Base-by-base conservation (phyloP, 2,329 filamentous ascomycete species). In the Diaporthe capsici region DNA sequence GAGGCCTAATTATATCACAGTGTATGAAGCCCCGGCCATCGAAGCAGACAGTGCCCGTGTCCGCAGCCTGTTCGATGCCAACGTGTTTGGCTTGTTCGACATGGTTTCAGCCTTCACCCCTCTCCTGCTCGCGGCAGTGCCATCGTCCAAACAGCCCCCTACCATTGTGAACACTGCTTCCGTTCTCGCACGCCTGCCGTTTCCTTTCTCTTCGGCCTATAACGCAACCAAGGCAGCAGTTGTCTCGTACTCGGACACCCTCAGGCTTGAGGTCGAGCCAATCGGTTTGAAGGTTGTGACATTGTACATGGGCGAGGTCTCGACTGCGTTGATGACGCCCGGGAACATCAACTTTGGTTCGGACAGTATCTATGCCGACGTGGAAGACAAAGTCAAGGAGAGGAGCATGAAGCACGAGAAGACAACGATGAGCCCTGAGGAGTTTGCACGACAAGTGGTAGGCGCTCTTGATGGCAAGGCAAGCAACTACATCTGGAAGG, bases 51-150 rank as follows among this genome's bases (percentile, higher is more conserved):
- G 31, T 15, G 34, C 20, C 7, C 72, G 53, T 4, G 61, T 74
- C 47, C 60, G 61, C 13, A 37, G 47, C 28, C 28, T 74, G 17
- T 74, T 74, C 31, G 72, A 74, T 8, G 44, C 72, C 60, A 74
- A 74, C 47, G 72, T 74, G 22, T 70, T 74, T 25, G 72, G 72
- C 28, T 20, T 74, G 37, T 74, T 74, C 34, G 72, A 68, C 34
- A 57, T 74, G 44, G 47, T 74, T 25, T 12, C 39, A 28, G 72
- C 58, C 13, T 74, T 74, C 51, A 47, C 72, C 13, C 72, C 72
- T 13, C 72, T 74, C 34, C 72, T 74, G 6, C 60, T 74, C 60
- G 42, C 60, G 4, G 25, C 72, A n/a, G 60, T 57, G 37, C 44
- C 72, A 7, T 28, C 17, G 4, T 58, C 55, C 17, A 58, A 58